These are phyloP conservation scores for Chrysosporium keratinophilum DNA, from an alignment of 2,329 filamentous ascomycete species.

Conservation along the genomic window DNA sequence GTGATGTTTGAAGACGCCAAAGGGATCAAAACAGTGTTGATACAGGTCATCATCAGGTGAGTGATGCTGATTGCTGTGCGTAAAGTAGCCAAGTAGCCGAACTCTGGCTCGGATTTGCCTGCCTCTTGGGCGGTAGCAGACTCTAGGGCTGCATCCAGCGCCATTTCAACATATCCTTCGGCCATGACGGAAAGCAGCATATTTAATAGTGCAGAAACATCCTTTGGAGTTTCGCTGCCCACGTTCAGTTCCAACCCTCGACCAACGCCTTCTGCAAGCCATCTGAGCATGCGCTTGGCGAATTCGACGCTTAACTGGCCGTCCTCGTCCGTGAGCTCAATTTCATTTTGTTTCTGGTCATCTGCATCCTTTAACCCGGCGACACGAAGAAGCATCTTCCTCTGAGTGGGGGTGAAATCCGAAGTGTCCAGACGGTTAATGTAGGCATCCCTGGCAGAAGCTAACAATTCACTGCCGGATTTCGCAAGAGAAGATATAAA, in stretches of 20 bases:
- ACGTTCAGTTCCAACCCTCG: constrained; percentile 83
- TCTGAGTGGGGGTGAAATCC: constrained; percentile 78
- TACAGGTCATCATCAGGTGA: constrained; percentile 86
- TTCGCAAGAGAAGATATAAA: constrained; percentile 90
- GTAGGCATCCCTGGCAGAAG: constrained; percentile 82
- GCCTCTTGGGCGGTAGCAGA: constrained; percentile 66
- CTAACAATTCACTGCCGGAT: constrained; percentile 76
- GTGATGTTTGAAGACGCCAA: constrained; percentile 83
- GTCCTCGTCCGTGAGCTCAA: constrained; percentile 84
- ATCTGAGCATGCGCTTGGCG: constrained; percentile 96
- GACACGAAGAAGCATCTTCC: constrained; percentile 78
- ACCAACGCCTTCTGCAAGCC: constrained; percentile 90
- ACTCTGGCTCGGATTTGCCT: constrained; percentile 73
- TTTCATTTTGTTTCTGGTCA: constrained; percentile 63
- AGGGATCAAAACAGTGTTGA: constrained; percentile 79
- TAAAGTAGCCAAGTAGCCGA: constrained; percentile 69
- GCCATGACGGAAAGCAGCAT: constrained; percentile 80
- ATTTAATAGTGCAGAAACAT: constrained; percentile 74
- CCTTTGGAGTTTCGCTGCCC: constrained; percentile 80
- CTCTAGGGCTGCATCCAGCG: constrained; percentile 61
- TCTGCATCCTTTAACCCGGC: constrained; percentile 70
- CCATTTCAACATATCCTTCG: constrained; percentile 62
- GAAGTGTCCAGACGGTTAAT: constrained; percentile 80
- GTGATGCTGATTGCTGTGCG: constrained; percentile 78
- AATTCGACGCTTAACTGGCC: constrained; percentile 71